Conservation (phyloP, 1,284 basidiomycete genomes). For the Porogramme epimiltina region DNA sequence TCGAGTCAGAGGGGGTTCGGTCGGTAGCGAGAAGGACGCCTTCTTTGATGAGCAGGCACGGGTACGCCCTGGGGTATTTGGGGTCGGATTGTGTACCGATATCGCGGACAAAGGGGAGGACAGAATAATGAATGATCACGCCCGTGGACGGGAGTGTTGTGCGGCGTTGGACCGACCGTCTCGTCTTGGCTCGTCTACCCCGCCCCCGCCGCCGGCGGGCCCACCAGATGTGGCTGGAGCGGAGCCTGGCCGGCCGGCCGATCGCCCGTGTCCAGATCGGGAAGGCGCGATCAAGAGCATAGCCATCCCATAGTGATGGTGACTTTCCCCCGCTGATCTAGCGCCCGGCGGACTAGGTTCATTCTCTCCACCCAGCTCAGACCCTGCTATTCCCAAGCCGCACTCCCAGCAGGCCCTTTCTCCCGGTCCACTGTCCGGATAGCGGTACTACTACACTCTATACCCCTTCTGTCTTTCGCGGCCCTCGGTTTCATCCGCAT, state of each 20-base stretch:
- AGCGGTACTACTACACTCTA: not conserved
- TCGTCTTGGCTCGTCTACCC: too few species aligned
- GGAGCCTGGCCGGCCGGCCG: not conserved
- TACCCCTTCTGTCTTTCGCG: not conserved
- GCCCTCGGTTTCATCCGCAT: not conserved
- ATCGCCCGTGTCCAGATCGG: constrained; percentile 4
- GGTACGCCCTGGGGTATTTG: too few species aligned
- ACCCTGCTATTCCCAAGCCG: too few species aligned
- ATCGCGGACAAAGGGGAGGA: too few species aligned
- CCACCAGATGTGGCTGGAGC: too few species aligned
- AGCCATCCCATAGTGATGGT: constrained; percentile 14
- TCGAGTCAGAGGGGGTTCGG: not conserved
- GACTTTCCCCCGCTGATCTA: too few species aligned
- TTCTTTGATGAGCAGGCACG: not conserved
- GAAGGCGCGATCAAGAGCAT: constrained; percentile 13
- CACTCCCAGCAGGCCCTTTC: not conserved
- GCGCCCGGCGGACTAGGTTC: constrained; percentile 8
- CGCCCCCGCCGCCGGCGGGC: too few species aligned
- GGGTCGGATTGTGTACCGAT: too few species aligned
- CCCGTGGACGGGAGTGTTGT: too few species aligned
- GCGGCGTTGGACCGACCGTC: too few species aligned
- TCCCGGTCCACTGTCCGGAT: not conserved
- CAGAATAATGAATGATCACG: too few species aligned
- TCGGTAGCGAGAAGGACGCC: not conserved
- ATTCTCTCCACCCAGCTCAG: not conserved